Base-by-base conservation (phyloP, 1,284 basidiomycete species). In the Cryptococcus sp. region DNA sequence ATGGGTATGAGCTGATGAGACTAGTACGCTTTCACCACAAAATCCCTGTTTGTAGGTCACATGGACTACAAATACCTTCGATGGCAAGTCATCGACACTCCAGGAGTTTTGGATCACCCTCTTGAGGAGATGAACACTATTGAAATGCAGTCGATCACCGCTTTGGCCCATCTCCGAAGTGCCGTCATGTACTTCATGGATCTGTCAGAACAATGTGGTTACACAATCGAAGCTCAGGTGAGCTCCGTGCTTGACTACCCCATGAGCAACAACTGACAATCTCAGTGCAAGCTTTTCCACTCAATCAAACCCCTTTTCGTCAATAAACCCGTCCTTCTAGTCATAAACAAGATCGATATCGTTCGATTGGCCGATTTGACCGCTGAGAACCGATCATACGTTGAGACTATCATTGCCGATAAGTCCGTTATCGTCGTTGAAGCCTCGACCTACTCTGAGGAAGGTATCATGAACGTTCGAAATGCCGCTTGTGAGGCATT, bases 51-150 rank as follows among this genome's bases (percentile, higher is more conserved):
- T 70, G 89, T 97, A 63, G 93, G 93, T 2, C 93, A 97, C 78
- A 83, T 97, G 73, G 93, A 97, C 77, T 96, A 97, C 82, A 92
- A 93, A 73, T 97, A 97, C 79, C 83, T 97, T 65, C 84, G 93
- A 62, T 97, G 93, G 93, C 93, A 97, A 77, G 93, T 96, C 47
- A 94, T 97, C 68, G 92, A 94, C 80, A 95, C 91, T 42, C 91
- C 92, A 10, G 92, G 92, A 60, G 87, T 95, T 57, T 81, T 95
- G 52, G 76, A 76, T 57, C 91, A 95, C 75, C 93, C 93, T 2
- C 82, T 97, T 45, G 93, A 97, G 77, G 93, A 97, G 59, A 96
- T 97, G 94, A 96, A 96, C 82, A 96, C 93, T 58, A 97, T 97
- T 66, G 94, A 97, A 79, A 97, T 97, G 92, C 93, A 97, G 80